Percentiles rank a stretch among this genome's conserved stretches.
Evolutionary conservation across 2,329 filamentous ascomycete species (phyloP).

Genomic region (Alternaria gansuensis): DNA sequence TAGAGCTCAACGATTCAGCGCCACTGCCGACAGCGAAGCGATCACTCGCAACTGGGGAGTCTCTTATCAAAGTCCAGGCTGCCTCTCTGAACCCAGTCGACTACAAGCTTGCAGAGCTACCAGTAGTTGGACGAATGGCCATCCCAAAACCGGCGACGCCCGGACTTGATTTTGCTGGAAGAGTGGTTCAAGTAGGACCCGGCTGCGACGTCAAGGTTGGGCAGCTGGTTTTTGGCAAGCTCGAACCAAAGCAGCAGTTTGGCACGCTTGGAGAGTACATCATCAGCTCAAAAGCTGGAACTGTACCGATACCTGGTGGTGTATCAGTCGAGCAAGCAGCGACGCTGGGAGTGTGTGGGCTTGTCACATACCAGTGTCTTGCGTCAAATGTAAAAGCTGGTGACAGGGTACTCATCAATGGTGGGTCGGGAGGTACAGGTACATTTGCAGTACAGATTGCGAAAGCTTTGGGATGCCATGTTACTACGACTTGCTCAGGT

Average conservation of each 20-base stretch:
- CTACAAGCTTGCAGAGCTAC: slow-evolving; percentile 35
- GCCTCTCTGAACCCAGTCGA: slow-evolving; percentile 39
- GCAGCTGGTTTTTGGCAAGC: slow-evolving; percentile 35
- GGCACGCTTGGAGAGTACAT: slow-evolving; percentile 35
- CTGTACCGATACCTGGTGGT: slow-evolving; percentile 28
- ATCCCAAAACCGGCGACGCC: slow-evolving; percentile 37
- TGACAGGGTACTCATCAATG: slow-evolving; percentile 68
- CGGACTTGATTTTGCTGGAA: slow-evolving; percentile 34
- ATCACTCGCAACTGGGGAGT: slow-evolving; percentile 22
- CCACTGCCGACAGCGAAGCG: slow-evolving; percentile 13
- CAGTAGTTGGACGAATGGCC: slow-evolving; percentile 28
- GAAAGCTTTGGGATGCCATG: slow-evolving; percentile 65
- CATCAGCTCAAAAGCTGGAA: slow-evolving; percentile 30
- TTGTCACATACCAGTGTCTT: slow-evolving; percentile 36
- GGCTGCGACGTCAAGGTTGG: slow-evolving; percentile 22
- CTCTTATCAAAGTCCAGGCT: slow-evolving; percentile 26
- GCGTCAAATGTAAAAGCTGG: slow-evolving; percentile 38
- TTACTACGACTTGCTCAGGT: slow-evolving; percentile 66
- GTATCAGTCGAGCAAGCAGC: slow-evolving; percentile 27
- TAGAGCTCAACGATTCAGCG: slow-evolving; percentile 22
- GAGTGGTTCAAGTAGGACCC: slow-evolving; percentile 18
- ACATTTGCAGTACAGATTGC: slow-evolving; percentile 70
- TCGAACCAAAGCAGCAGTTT: slow-evolving; percentile 36
- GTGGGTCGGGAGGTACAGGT: slow-evolving; percentile 68
- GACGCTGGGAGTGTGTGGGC: slow-evolving; percentile 32